A percentile compares a stretch with the other conserved stretches of the same genome.
These are phyloP conservation scores for Lichtheimia ornata DNA, from an alignment of 371 early-diverging fungal genomes.

Conservation along the genomic window DNA sequence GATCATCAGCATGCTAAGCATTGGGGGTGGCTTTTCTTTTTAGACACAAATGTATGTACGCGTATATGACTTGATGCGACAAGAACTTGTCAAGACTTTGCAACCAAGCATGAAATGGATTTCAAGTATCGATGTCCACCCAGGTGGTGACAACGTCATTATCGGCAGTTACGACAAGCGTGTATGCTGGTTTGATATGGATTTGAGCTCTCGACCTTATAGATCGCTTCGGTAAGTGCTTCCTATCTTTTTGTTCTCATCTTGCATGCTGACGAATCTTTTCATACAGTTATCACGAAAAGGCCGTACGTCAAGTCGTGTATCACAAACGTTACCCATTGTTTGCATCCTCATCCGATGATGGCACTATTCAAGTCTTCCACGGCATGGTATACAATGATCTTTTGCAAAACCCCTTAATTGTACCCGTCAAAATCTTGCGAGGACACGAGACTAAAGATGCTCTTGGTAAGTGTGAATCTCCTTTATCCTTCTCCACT, in stretches of 20 bases:
- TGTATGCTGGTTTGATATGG: conserved; percentile 96
- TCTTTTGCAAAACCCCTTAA: conserved; percentile 91
- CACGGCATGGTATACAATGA: conserved; percentile 97
- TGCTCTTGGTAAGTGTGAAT: conserved; percentile 59
- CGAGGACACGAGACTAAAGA: conserved; percentile 78
- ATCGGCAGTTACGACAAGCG: conserved; percentile 94
- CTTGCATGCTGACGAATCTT: neutral
- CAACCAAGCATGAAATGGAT: conserved; percentile 90
- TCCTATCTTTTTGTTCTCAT: neutral
- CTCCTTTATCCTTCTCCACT: neutral
- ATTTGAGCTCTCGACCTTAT: conserved; percentile 89
- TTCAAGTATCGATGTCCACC: conserved; percentile 92
- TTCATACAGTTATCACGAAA: conserved; percentile 70
- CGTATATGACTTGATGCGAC: conserved; percentile 89
- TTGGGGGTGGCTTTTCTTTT: neutral
- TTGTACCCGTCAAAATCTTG: conserved; percentile 96
- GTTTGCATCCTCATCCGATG: conserved; percentile 93
- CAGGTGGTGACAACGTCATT: conserved; percentile 90
- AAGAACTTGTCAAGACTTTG: conserved; percentile 81
- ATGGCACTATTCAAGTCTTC: conserved; percentile 92
- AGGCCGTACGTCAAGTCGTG: conserved; percentile 87
- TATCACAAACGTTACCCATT: conserved; percentile 91
- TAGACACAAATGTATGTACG: conserved; percentile 91
- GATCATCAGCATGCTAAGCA: conserved; percentile 39
- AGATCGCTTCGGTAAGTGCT: conserved; percentile 70